A percentile compares a stretch with the other conserved stretches of the same genome.
phyloP scores from a whole-genome alignment of 352 stramenopile genomes.

The Phytopythium montanum region DNA sequence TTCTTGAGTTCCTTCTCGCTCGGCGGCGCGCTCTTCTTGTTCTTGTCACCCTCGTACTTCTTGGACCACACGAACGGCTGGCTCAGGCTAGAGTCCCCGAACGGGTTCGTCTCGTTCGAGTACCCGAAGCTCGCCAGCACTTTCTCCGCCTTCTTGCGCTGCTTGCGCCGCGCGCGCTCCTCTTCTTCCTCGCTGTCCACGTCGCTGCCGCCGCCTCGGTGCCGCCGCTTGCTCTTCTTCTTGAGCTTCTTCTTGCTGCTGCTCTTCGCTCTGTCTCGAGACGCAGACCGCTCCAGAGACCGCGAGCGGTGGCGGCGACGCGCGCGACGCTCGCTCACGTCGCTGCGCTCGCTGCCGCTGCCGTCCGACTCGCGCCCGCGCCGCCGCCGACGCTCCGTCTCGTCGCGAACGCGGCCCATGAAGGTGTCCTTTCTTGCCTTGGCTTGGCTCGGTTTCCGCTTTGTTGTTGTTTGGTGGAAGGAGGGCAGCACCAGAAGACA shows the following conservation, averaged over 20 bases:
- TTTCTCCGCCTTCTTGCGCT: slow-evolving; percentile 71
- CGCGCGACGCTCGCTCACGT: slow-evolving; percentile 4
- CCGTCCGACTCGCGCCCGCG: not conserved
- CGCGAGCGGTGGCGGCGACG: not conserved
- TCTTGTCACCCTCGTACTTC: slow-evolving; percentile 77
- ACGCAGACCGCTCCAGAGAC: not conserved
- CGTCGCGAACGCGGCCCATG: not conserved
- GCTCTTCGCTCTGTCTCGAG: not conserved
- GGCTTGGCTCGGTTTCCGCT: too few relatives aligned
- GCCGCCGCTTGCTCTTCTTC: slow-evolving; percentile 32
- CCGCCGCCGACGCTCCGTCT: not conserved
- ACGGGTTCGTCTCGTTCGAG: slow-evolving; percentile 98
- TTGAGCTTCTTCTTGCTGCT: slow-evolving; percentile 14
- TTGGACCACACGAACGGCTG: slow-evolving; percentile 98
- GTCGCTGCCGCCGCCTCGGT: slow-evolving; percentile 9
- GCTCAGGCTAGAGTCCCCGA: slow-evolving; percentile 96
- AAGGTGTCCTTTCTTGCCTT: not conserved
- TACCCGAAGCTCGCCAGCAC: slow-evolving; percentile 91
- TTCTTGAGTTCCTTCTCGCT: slow-evolving; percentile 60
- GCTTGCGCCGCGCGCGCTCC: slow-evolving; percentile 46
- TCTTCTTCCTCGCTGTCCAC: slow-evolving; percentile 32
- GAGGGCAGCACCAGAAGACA: not conserved
- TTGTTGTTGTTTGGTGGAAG: too few relatives aligned
- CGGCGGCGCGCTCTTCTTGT: slow-evolving; percentile 12
- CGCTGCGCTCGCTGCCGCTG: not conserved